Conservation (phyloP, 2,329 filamentous ascomycete species). For the Colletotrichum somersetense region DNA sequence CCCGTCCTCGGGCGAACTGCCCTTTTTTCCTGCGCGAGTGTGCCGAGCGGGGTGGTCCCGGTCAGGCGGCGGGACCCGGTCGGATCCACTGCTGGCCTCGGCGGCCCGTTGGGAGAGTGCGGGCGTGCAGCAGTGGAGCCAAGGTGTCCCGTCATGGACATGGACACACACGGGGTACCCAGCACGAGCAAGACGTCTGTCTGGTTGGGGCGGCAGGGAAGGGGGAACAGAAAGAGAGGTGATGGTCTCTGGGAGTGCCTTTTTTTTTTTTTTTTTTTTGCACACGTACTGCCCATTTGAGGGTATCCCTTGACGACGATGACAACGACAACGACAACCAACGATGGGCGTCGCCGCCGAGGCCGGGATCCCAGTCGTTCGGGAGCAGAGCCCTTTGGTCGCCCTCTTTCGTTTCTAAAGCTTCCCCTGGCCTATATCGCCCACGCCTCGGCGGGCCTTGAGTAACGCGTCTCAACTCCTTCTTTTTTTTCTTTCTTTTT, state of each 20-base stretch:
- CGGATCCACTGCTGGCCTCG: neutral
- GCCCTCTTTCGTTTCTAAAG: conserved; percentile 28
- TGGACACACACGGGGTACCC: neutral
- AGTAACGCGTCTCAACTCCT: too few species aligned
- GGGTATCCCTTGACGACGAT: neutral
- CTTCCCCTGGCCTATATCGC: conserved; percentile 28
- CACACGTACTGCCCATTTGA: too few species aligned
- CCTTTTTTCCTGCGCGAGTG: neutral
- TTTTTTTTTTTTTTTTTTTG: neutral
- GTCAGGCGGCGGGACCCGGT: neutral
- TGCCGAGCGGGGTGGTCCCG: neutral
- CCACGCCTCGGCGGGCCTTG: neutral
- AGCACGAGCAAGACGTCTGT: neutral
- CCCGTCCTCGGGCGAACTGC: neutral
- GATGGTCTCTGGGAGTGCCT: neutral
- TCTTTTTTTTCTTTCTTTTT: neutral
- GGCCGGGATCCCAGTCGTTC: neutral
- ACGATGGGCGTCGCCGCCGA: neutral
- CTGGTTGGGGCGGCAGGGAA: too few species aligned
- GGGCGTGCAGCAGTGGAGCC: neutral
- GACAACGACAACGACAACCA: neutral
- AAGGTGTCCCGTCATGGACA: neutral
- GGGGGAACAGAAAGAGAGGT: too few species aligned
- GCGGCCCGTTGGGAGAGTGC: neutral
- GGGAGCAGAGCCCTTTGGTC: conserved; percentile 23